Base-by-base conservation (phyloP, 768 basidiomycete species). In the Trametes elegans region DNA sequence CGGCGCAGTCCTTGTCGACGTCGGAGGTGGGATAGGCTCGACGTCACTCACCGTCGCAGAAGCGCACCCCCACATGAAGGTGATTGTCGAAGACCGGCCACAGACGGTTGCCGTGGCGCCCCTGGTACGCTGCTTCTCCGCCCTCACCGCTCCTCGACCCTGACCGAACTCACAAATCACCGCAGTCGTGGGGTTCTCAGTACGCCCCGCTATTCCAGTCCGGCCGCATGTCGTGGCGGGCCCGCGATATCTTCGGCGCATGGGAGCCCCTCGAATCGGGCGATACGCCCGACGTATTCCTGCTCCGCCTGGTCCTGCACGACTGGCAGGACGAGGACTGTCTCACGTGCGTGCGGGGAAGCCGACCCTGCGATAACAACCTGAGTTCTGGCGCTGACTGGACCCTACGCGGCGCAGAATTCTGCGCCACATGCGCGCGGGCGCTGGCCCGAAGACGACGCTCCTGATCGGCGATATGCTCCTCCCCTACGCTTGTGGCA, bases 301-400 rank as follows among this genome's bases (percentile, higher is more conserved):
- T 58, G 3, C 23, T 58, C 18, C 41, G 41, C 29, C 40, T 44
- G 9, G 32, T 58, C 10, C 21, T 54, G 32, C 57, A 58, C 36
- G 48, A 58, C 46, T 58, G 57, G 57, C 8, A 27, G 14, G 57
- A 53, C 32, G 27, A 45, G 26, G 39, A 57, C 40, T 31, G 38
- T 1, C 35, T 23, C 10, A 32, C 23, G 49, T 51, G 36, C 21
- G 55, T 51, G 8, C 21, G 11, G 7, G n/a, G n/a, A n/a, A n/a
- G n/a, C 10, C 24, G 11, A 11, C 7, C n/a, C 7, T 10, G 7
- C 28, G 42, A 2, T 7, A 5, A 5, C 3, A 3, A 3, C 16
- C 8, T 5, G 13, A 3, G 5, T 3, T n/a, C n/a, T n/a, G n/a
- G n/a, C 16, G 16, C 77, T 90, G 35, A 84, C 81, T 0, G 87